These are phyloP conservation scores for Haplosporangium gracile DNA, from an alignment of 192 early-diverging fungal genomes.

Conservation along the genomic window DNA sequence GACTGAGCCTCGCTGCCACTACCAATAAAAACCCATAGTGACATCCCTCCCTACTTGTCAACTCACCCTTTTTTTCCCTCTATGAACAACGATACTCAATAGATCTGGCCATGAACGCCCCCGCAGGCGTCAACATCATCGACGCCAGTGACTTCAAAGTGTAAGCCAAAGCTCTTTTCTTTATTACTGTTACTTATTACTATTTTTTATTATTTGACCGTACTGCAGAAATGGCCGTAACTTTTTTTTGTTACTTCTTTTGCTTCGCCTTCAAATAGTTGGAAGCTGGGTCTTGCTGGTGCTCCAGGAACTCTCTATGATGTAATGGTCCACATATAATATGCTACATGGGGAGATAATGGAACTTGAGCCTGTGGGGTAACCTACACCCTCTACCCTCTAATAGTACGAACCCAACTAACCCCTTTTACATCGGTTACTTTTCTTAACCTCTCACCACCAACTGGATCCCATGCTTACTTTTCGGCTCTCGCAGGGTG, in stretches of 20 bases:
- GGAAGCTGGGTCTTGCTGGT: constrained; percentile 73
- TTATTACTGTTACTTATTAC: not conserved
- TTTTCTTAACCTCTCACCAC: constrained; percentile 6
- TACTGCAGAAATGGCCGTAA: not conserved
- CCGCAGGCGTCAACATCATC: constrained; percentile 63
- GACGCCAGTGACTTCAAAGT: constrained; percentile 69
- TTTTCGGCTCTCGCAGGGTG: constrained; percentile 41
- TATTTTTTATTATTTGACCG: not conserved
- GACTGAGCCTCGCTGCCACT: not conserved
- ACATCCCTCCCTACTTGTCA: not conserved
- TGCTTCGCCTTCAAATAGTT: constrained; percentile 54
- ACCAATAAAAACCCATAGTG: not conserved
- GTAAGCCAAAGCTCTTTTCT: constrained; percentile 28
- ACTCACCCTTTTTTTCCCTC: not conserved
- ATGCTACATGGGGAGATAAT: not conserved
- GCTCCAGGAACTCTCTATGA: constrained; percentile 78
- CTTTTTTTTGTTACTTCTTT: not conserved
- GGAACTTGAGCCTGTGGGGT: not conserved
- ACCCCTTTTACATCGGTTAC: not conserved
- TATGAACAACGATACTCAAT: not conserved
- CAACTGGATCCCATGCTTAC: not conserved
- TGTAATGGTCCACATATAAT: constrained; percentile 37
- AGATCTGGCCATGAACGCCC: constrained; percentile 68
- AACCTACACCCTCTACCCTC: not conserved
- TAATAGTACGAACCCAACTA: not conserved